Evolutionary conservation across 768 basidiomycete genomes (phyloP).

Genomic region (Lactarius tabidus): DNA sequence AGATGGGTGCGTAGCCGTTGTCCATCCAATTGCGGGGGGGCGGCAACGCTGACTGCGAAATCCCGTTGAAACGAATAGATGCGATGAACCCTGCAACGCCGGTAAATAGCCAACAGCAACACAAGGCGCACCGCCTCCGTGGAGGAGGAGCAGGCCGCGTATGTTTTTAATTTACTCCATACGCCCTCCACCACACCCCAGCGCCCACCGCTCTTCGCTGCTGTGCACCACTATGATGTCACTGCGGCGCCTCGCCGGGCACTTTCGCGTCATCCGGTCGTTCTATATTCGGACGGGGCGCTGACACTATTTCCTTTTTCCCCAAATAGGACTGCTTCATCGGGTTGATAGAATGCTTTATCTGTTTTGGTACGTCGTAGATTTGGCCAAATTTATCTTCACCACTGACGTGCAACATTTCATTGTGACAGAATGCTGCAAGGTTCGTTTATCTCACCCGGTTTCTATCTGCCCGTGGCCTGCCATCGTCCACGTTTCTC

Average conservation of each 20-base stretch:
- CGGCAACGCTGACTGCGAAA: background rate
- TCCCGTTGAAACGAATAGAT: constrained; percentile 32
- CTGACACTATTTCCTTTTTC: constrained; percentile 6
- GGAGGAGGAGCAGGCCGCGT: constrained; percentile 58
- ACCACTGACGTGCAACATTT: background rate
- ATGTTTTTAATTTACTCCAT: background rate
- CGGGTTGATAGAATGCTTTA: constrained; percentile 57
- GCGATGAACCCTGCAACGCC: constrained; percentile 44
- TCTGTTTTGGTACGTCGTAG: constrained; percentile 55
- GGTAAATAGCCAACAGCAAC: constrained; percentile 35
- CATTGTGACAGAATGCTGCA: constrained; percentile 55
- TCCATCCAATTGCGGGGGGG: background rate
- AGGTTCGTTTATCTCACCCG: constrained; percentile 40
- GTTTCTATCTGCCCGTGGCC: background rate
- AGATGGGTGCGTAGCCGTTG: constrained; percentile 54
- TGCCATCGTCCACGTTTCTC: background rate
- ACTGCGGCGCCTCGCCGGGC: background rate
- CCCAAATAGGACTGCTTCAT: constrained; percentile 60
- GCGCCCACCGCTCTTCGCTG: background rate
- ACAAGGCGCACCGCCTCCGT: constrained; percentile 55
- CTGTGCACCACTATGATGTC: background rate
- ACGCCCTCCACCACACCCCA: background rate
- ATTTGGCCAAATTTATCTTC: background rate
- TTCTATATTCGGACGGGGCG: background rate
- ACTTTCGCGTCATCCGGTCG: background rate